Conservation (phyloP, 768 basidiomycete species). For the Pholiota conissans region DNA sequence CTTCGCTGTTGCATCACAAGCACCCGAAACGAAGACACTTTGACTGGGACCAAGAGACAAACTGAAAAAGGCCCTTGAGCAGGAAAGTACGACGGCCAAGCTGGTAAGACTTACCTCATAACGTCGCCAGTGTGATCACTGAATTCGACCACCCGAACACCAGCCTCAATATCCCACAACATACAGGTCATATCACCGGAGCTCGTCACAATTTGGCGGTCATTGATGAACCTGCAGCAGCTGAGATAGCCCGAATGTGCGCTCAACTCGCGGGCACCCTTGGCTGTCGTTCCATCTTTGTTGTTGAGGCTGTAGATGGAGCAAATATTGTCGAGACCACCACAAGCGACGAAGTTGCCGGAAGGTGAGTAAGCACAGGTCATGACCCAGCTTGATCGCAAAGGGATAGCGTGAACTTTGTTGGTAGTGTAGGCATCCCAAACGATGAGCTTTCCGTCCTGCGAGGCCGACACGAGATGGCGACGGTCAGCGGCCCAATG, state of each 20-base stretch:
- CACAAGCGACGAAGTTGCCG: constrained; percentile 96
- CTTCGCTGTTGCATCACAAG: constrained; percentile 98
- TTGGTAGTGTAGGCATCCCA: constrained; percentile 99
- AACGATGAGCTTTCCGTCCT: constrained; percentile 98
- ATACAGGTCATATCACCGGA: constrained; percentile 99
- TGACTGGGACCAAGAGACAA: constrained; percentile 93
- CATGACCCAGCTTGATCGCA: constrained; percentile 99
- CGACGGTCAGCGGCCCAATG: constrained; percentile 98
- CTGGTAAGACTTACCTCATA: constrained; percentile 75
- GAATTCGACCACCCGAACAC: constrained; percentile 96
- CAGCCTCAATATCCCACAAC: constrained; percentile 99
- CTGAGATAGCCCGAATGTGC: constrained; percentile 98
- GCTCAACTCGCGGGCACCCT: constrained; percentile 92
- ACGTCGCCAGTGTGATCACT: constrained; percentile 99
- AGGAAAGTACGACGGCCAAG: constrained; percentile 16
- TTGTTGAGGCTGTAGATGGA: constrained; percentile 95
- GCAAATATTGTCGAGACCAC: constrained; percentile 98
- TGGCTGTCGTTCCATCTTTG: constrained; percentile 73
- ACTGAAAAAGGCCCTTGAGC: constrained; percentile 40
- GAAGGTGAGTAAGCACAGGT: constrained; percentile 98
- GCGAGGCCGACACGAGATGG: constrained; percentile 98
- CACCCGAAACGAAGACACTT: constrained; percentile 96
- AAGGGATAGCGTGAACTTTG: constrained; percentile 98
- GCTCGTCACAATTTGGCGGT: constrained; percentile 96
- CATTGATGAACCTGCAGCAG: constrained; percentile 98